phyloP scores from a whole-genome alignment of 2,329 filamentous ascomycete species.

The Exophiala calicioides region DNA sequence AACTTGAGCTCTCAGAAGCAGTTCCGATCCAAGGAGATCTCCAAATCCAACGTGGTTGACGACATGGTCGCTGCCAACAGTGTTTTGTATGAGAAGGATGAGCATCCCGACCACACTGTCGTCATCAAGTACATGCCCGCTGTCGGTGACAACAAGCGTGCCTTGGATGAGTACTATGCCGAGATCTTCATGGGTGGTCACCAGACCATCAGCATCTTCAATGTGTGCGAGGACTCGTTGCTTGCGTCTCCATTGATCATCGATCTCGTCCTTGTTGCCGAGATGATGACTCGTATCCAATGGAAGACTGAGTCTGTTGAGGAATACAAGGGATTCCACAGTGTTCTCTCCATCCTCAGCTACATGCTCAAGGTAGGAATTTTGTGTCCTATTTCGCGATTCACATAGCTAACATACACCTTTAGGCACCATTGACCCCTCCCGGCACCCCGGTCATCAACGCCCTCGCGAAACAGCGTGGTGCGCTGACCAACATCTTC shows the following conservation, averaged over 20 bases:
- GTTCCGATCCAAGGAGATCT: slow-evolving; percentile 99
- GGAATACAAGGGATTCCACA: slow-evolving; percentile 92
- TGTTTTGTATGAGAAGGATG: slow-evolving; percentile 84
- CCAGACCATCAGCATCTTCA: slow-evolving; percentile 97
- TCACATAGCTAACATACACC: slow-evolving; percentile 10
- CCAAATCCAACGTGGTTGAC: slow-evolving; percentile 98
- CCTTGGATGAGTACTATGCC: slow-evolving; percentile 97
- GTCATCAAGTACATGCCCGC: slow-evolving; percentile 99
- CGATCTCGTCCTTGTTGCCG: slow-evolving; percentile 85
- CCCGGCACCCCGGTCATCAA: slow-evolving; percentile 96
- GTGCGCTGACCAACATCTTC: slow-evolving; percentile 96
- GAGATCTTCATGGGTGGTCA: slow-evolving; percentile 99
- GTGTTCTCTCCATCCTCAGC: slow-evolving; percentile 92
- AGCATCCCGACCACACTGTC: slow-evolving; percentile 97
- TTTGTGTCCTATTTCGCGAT: neutral
- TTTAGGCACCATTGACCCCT: slow-evolving; percentile 85
- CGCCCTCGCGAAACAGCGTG: slow-evolving; percentile 91
- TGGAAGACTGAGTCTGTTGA: slow-evolving; percentile 68
- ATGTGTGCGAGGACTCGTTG: slow-evolving; percentile 97
- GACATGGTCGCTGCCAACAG: slow-evolving; percentile 98
- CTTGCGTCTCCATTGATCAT: slow-evolving; percentile 96
- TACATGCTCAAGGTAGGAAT: slow-evolving; percentile 81
- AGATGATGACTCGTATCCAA: slow-evolving; percentile 98
- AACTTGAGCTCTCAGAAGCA: slow-evolving; percentile 97
- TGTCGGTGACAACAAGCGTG: slow-evolving; percentile 98